Evolutionary conservation across 2,329 filamentous ascomycete genomes (phyloP).

Genomic region (Epichloe sp.): DNA sequence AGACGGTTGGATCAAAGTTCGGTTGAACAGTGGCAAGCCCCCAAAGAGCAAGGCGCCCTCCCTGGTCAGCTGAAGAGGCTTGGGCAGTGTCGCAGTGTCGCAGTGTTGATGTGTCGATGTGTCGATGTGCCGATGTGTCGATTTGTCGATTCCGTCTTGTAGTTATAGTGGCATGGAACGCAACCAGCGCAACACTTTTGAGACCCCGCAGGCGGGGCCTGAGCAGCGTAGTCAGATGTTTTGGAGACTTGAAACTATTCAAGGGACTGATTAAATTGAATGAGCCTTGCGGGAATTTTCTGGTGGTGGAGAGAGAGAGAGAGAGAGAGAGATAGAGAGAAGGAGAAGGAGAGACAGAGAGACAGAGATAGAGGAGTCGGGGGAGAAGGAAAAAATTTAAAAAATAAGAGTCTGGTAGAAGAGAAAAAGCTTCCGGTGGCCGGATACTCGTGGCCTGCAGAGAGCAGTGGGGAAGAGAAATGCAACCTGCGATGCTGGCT

Average conservation of each 20-base stretch:
- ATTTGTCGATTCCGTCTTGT: not conserved
- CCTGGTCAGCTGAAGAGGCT: not conserved
- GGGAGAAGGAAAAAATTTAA: too few species aligned
- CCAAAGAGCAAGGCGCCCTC: not conserved
- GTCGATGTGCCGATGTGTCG: not conserved
- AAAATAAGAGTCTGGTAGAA: not conserved
- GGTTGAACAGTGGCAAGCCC: not conserved
- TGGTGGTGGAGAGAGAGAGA: not conserved
- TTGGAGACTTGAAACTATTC: not conserved
- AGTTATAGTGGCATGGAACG: not conserved
- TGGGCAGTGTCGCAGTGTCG: not conserved
- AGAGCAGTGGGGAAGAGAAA: conserved; percentile 1
- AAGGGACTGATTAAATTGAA: not conserved
- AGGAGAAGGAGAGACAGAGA: not conserved
- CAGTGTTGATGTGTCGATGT: too few species aligned
- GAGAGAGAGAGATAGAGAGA: too few species aligned
- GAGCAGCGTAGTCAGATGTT: not conserved
- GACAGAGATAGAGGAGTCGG: not conserved
- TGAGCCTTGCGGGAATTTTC: not conserved
- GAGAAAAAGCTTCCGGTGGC: not conserved
- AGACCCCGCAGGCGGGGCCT: conserved; percentile 7
- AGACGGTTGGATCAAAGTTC: not conserved
- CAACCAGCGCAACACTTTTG: conserved; percentile 1
- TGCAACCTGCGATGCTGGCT: not conserved
- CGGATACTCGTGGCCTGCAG: not conserved